Evolutionary conservation across 306 rosid species (phyloP).

Genomic region (Pachyrhizus erosus): DNA sequence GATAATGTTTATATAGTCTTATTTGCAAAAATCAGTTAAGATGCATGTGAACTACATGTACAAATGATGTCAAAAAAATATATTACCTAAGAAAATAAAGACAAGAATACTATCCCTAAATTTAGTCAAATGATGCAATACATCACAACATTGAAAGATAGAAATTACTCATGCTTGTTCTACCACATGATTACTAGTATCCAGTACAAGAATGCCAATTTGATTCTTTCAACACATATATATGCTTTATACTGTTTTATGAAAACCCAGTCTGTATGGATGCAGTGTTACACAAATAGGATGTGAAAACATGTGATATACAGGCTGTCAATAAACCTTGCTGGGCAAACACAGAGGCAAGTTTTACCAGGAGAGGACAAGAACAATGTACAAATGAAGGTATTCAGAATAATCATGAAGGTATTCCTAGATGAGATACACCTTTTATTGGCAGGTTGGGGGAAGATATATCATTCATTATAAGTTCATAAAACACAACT

Average conservation of each 20-base stretch:
- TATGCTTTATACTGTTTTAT: neutral
- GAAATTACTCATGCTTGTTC: neutral
- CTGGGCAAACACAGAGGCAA: slow-evolving; percentile 1
- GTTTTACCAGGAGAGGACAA: neutral
- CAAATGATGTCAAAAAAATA: neutral
- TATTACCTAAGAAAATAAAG: slow-evolving; percentile 1
- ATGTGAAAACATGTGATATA: neutral
- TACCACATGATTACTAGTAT: neutral
- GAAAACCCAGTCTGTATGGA: neutral
- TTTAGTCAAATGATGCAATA: slow-evolving; percentile 25
- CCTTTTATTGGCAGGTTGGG: neutral
- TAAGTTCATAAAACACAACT: slow-evolving; percentile 14
- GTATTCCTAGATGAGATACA: neutral
- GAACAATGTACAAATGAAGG: neutral
- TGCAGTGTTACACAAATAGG: slow-evolving; percentile 4
- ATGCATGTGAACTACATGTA: neutral
- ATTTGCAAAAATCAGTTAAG: slow-evolving; percentile 23
- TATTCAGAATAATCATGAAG: slow-evolving; percentile 22
- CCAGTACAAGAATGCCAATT: neutral
- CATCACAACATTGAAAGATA: neutral
- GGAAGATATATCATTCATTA: neutral
- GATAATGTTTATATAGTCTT: slow-evolving; percentile 14
- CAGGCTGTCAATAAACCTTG: slow-evolving; percentile 4
- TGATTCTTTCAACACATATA: neutral
- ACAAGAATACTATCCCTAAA: slow-evolving; percentile 14